A percentile compares a stretch with the other conserved stretches of the same genome.
Evolutionary conservation across 805 yeast genomes (phyloP).

Genomic region (Myxozyma mucilagina): DNA sequence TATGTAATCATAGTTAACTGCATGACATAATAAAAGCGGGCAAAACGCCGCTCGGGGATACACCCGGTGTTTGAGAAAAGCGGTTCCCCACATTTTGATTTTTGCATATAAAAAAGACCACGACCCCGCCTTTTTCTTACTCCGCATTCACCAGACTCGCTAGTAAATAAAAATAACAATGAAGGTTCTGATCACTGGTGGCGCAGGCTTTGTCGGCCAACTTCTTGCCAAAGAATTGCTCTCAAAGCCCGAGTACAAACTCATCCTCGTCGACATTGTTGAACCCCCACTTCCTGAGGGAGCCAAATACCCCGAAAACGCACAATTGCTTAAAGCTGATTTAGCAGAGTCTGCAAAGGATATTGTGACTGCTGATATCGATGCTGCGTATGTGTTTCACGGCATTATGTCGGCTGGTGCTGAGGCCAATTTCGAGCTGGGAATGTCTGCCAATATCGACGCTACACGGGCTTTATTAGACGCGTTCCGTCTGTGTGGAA

Average conservation of each 20-base stretch:
- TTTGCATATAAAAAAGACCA: neutral
- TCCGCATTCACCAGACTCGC: neutral
- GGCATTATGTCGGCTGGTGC: slow-evolving; percentile 37
- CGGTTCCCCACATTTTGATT: neutral
- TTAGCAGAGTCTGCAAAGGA: slow-evolving; percentile 18
- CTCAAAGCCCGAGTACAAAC: slow-evolving; percentile 11
- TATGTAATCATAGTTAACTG: neutral
- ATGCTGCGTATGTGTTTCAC: slow-evolving; percentile 32
- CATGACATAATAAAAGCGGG: neutral
- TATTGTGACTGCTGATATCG: slow-evolving; percentile 19
- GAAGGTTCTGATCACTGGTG: slow-evolving; percentile 35
- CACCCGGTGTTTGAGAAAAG: neutral
- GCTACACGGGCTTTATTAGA: slow-evolving; percentile 34
- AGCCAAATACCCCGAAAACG: slow-evolving; percentile 9
- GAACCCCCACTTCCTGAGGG: slow-evolving; percentile 30
- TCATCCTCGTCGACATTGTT: slow-evolving; percentile 33
- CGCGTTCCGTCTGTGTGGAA: slow-evolving; percentile 18
- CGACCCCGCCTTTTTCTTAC: neutral
- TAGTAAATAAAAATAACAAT: slow-evolving; percentile 5
- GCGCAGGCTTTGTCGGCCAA: slow-evolving; percentile 35
- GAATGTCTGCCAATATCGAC: slow-evolving; percentile 34
- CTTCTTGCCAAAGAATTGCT: slow-evolving; percentile 32
- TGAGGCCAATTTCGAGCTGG: slow-evolving; percentile 35
- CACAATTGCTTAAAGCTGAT: slow-evolving; percentile 26
- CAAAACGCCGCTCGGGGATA: slow-evolving; percentile 1